Percentiles rank a stretch among this genome's conserved stretches.
phyloP scores from a whole-genome alignment of 2,329 filamentous ascomycete genomes.

The Bipolaris victoriae region DNA sequence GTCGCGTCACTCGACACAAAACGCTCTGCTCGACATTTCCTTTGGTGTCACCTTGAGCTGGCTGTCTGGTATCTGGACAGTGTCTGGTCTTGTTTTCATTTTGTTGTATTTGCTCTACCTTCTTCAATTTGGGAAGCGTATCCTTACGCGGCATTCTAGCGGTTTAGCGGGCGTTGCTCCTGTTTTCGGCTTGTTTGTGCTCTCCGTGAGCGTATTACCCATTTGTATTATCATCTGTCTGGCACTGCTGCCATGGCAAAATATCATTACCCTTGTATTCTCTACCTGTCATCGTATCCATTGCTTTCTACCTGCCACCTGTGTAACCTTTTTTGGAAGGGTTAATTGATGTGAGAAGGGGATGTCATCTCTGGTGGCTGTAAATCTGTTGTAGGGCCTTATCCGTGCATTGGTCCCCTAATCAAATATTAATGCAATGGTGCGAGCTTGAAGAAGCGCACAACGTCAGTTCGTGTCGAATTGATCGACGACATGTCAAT shows the following conservation, averaged over 20 bases:
- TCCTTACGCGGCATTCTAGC: conserved; percentile 29
- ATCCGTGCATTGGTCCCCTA: conserved; percentile 14
- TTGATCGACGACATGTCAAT: not conserved
- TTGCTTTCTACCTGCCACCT: conserved; percentile 3
- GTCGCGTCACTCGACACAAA: conserved; percentile 28
- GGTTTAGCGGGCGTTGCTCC: conserved; percentile 44
- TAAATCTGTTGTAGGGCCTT: conserved; percentile 10
- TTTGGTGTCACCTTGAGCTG: conserved; percentile 24
- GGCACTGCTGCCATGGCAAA: conserved; percentile 7
- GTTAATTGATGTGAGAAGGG: conserved; percentile 10
- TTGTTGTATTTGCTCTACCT: conserved; percentile 15
- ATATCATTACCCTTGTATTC: conserved; percentile 5
- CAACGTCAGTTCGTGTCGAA: conserved; percentile 23
- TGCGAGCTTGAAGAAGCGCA: conserved; percentile 19
- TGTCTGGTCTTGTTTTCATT: conserved; percentile 34
- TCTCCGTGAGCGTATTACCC: conserved; percentile 15
- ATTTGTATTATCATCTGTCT: conserved; percentile 16
- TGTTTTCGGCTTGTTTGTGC: conserved; percentile 8
- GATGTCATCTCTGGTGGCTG: conserved; percentile 8
- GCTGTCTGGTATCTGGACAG: conserved; percentile 24
- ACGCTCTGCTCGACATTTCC: conserved; percentile 26
- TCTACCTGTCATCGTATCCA: not conserved
- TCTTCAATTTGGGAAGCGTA: conserved; percentile 15
- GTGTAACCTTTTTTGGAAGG: conserved; percentile 2
- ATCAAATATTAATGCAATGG: conserved; percentile 21